Evolutionary conservation across 805 yeast genomes (phyloP).

Genomic region (Candida manassasensis): DNA sequence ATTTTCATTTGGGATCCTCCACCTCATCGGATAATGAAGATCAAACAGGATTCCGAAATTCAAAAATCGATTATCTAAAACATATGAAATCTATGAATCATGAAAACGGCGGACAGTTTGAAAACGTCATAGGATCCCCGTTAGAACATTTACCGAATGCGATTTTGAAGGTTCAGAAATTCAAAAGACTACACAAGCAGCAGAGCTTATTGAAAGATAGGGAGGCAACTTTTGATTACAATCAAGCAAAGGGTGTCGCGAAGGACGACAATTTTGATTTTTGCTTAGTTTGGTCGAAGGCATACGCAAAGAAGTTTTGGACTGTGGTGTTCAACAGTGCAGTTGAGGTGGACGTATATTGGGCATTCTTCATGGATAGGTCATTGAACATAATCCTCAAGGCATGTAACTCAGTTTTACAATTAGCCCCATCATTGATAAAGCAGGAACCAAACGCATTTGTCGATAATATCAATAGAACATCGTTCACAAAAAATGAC

Average conservation of each 20-base stretch:
- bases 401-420: constrained; percentile 8
- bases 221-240: neutral
- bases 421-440: constrained; percentile 4
- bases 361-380: constrained; percentile 34
- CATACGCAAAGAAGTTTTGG: constrained; percentile 25
- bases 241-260: neutral
- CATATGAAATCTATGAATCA: constrained; percentile 5
- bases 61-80: constrained; percentile 1
- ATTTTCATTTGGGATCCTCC: constrained; percentile 1
- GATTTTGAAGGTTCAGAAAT: neutral
- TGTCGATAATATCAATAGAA: neutral
- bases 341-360: constrained; percentile 25
- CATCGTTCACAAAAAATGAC: constrained; percentile 24
- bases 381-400: constrained; percentile 23
- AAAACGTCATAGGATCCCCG: neutral
- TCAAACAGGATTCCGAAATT: constrained; percentile 4
- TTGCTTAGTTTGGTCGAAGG: constrained; percentile 24
- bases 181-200: neutral
- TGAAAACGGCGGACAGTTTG: neutral
- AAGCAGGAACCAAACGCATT: neutral
- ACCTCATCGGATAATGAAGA: constrained; percentile 4
- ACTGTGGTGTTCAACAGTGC: constrained; percentile 24
- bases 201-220: neutral
- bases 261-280: neutral
- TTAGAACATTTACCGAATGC: constrained; percentile 2